Evolutionary conservation across 2,329 filamentous ascomycete genomes (phyloP), one percentile per base, ranked within the genome.

Genomic region (Verticillium isaacii): DNA sequence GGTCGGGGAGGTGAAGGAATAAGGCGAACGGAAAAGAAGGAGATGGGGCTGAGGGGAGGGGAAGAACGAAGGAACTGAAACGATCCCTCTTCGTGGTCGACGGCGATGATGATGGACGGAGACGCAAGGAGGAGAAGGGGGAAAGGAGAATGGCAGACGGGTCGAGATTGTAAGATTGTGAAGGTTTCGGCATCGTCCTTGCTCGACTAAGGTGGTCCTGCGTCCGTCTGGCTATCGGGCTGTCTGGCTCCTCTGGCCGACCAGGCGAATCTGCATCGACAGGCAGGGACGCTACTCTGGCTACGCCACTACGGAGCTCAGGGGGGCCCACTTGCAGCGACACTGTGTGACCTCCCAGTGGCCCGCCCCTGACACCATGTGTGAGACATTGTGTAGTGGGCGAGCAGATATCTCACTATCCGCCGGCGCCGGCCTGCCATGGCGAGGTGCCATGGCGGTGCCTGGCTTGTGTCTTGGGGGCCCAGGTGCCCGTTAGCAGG

Each of bases 41-140:
- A 56, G 54, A 56, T 9, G 25, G 29, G 25, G 54, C 54, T 34
- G 23, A 32, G 32, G 19, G 41, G 41, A n/a, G 32, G 54, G 54
- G 29, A 9, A 56, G 25, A 56, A 32, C 14, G 54, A 56, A 56
- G 54, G 54, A 34, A 56, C 25, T 19, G 32, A 29, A n/a, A 32
- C 54, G 32, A 25, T 50, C 45, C 45, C 45, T 50, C 45, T 50
- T 50, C 45, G 45, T 50, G 8, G 45, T 50, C 19, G 66, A 68
- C 67, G 64, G 66, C 61, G 64, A 60, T 67, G 61, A 68, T 68
- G 68, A 67, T 62, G 63, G 64, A 64, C 60, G 67, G 65, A 71
- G 68, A 62, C 71, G 66, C 66, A 56, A 58, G 59, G 59, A 32
- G 58, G 58, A 60, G 64, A 56, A 60, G 60, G 60, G 59, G 61